These are phyloP conservation scores for Lecanoromycetidae sp. DNA, from an alignment of 2,329 filamentous ascomycete genomes.

Conservation along the genomic window DNA sequence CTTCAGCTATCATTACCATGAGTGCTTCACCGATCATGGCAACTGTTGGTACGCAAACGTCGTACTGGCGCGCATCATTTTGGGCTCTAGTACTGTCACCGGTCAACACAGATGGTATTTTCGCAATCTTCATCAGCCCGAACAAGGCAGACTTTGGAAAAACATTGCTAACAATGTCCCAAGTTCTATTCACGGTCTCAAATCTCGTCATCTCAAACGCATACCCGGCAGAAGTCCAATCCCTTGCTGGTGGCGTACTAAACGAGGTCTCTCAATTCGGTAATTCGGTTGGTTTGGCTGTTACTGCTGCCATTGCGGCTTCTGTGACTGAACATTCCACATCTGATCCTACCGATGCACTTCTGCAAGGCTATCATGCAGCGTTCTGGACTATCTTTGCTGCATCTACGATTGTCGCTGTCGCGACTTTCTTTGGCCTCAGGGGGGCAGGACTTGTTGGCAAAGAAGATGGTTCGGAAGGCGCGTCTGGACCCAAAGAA, in stretches of 20 bases:
- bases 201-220: conserved; percentile 43
- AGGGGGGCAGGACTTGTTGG: conserved; percentile 3
- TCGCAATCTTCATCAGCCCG: background rate
- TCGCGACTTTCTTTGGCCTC: conserved; percentile 14
- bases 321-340: conserved; percentile 30
- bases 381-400: conserved; percentile 18
- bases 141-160: conserved; percentile 23
- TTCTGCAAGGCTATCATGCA: conserved; percentile 15
- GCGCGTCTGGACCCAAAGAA: no score
- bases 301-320: conserved; percentile 38
- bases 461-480: background rate
- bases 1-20: conserved; percentile 33
- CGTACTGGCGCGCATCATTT: conserved; percentile 42
- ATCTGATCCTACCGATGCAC: background rate
- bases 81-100: conserved; percentile 24
- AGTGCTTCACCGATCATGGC: conserved; percentile 45
- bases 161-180: conserved; percentile 30
- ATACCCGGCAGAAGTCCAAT: conserved; percentile 45
- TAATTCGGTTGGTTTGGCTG: conserved; percentile 39
- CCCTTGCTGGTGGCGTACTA: conserved; percentile 49
- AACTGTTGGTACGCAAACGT: conserved; percentile 34
- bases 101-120: conserved; percentile 19
- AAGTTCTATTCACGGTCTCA: conserved; percentile 33
- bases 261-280: conserved; percentile 48
- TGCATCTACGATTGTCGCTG: conserved; percentile 6